Conservation (phyloP, 345 rosid species). For the Bretschneidera sinensis region DNA sequence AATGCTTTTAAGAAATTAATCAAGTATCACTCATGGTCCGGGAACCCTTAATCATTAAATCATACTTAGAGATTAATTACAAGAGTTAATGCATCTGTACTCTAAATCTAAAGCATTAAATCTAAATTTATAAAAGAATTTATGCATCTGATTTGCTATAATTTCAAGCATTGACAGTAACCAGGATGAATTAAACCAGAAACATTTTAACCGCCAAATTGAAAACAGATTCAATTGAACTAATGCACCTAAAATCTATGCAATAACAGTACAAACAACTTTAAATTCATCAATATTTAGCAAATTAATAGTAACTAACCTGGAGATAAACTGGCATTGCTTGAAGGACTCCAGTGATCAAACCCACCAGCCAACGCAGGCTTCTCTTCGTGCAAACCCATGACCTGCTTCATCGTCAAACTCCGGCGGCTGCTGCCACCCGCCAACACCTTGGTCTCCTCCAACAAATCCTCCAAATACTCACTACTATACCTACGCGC, state of each 20-base stretch:
- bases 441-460: constrained; percentile 39
- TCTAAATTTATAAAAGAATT: too few relatives aligned
- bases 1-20: too few relatives aligned
- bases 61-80: neutral
- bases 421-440: neutral
- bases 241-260: too few relatives aligned
- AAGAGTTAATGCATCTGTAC: neutral
- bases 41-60: too few relatives aligned
- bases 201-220: too few relatives aligned
- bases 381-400: constrained; percentile 20
- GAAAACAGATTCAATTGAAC: too few relatives aligned
- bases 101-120: too few relatives aligned
- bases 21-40: too few relatives aligned
- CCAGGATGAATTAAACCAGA: neutral
- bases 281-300: neutral
- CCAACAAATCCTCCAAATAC: constrained; percentile 52
- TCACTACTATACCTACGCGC: constrained; percentile 24
- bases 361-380: constrained; percentile 8
- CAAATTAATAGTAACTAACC: constrained; percentile 20
- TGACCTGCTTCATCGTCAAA: constrained; percentile 1
- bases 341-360: constrained; percentile 15
- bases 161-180: too few relatives aligned
- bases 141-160: too few relatives aligned
- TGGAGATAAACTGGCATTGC: constrained; percentile 23
- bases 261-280: neutral